A percentile compares a stretch with the other conserved stretches of the same genome.
These are phyloP conservation scores for Ceratobasidium sp. DNA, from an alignment of 1,284 basidiomycete species.

Conservation along the genomic window DNA sequence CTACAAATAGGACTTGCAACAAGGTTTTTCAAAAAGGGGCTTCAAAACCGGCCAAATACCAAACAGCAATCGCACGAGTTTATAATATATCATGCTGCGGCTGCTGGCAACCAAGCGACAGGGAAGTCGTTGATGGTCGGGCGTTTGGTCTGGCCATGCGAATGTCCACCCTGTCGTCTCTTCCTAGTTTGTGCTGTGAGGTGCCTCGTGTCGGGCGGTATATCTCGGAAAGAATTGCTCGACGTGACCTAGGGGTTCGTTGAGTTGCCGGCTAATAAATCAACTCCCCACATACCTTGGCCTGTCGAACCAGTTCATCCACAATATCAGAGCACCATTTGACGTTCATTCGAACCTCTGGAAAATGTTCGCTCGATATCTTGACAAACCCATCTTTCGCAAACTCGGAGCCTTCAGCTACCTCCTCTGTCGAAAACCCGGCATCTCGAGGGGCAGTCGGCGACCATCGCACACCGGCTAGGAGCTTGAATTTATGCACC, in stretches of 20 bases:
- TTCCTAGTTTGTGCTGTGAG: constrained; percentile 76
- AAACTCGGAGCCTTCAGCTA: constrained; percentile 43
- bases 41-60: neutral
- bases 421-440: constrained; percentile 63
- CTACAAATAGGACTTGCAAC: neutral
- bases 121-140: constrained; percentile 83
- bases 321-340: constrained; percentile 87
- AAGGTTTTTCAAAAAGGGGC: neutral
- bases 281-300: constrained; percentile 70
- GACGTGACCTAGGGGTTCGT: constrained; percentile 21
- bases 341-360: constrained; percentile 81
- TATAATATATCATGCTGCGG: neutral
- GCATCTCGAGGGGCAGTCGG: constrained; percentile 75
- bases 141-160: constrained; percentile 68
- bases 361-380: constrained; percentile 87
- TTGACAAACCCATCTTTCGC: constrained; percentile 78
- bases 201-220: constrained; percentile 84
- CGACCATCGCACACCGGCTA: constrained; percentile 87
- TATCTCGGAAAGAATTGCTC: constrained; percentile 65
- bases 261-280: neutral
- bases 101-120: constrained; percentile 75
- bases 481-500: constrained; percentile 80
- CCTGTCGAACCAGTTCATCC: constrained; percentile 75
- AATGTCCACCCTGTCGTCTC: constrained; percentile 75
- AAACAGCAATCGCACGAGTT: neutral